A percentile compares a stretch with the other conserved stretches of the same genome.
phyloP scores from a whole-genome alignment of 805 yeast genomes.

The Kodamaea leandrae region DNA sequence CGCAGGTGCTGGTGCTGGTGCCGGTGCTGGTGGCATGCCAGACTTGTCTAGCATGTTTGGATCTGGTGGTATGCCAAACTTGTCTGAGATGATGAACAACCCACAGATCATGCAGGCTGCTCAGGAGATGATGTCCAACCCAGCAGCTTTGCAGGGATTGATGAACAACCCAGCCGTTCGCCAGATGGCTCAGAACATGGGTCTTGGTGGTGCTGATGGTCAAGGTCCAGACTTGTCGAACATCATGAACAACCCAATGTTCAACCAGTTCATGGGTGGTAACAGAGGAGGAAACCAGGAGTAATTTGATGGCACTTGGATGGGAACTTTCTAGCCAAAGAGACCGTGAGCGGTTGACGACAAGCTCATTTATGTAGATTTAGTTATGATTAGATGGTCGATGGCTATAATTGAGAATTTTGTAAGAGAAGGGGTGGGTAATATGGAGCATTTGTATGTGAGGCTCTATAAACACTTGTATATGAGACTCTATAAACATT shows the following conservation, averaged over 20 bases:
- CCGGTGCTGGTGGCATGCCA: constrained; percentile 61
- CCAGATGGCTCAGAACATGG: constrained; percentile 79
- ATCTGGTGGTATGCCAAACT: constrained; percentile 69
- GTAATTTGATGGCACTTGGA: neutral
- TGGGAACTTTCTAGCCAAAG: neutral
- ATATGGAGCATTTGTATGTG: too few species aligned
- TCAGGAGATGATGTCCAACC: constrained; percentile 82
- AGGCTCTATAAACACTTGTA: too few species aligned
- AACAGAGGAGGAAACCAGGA: constrained; percentile 2
- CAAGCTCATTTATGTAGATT: neutral
- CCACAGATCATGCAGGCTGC: constrained; percentile 94
- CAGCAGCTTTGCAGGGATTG: constrained; percentile 67
- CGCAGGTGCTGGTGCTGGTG: constrained; percentile 32
- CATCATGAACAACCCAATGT: constrained; percentile 77
- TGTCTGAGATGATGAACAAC: constrained; percentile 72
- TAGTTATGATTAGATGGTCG: too few species aligned
- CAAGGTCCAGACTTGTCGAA: constrained; percentile 59
- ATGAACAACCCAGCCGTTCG: constrained; percentile 78
- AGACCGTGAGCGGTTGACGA: neutral
- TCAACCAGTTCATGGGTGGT: constrained; percentile 63
- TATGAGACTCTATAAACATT: too few species aligned
- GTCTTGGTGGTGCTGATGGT: constrained; percentile 57
- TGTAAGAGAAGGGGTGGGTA: too few species aligned
- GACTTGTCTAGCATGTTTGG: constrained; percentile 74
- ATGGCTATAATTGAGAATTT: too few species aligned